These are phyloP conservation scores for Scenedesmus sp. DNA, from an alignment of 163 green algal species.

Conservation along the genomic window DNA sequence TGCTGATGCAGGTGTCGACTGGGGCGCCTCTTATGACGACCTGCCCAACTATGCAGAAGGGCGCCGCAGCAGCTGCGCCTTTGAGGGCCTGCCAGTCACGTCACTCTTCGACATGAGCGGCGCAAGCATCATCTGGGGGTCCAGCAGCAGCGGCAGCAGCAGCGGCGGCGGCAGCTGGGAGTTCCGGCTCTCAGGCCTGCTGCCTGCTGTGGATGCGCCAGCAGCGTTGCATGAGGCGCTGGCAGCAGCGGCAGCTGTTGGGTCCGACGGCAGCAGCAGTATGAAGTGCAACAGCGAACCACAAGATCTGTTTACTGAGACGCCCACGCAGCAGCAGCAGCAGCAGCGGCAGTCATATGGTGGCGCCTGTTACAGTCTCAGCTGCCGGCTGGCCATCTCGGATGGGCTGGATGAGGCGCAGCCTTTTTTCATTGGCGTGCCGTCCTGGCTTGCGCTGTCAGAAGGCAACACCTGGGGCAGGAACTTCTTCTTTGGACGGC, in stretches of 20 bases:
- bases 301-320: background rate
- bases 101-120: constrained; percentile 15
- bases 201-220: constrained; percentile 8
- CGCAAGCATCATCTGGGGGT: background rate
- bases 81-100: constrained; percentile 7
- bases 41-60: constrained; percentile 12
- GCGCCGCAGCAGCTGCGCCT: background rate
- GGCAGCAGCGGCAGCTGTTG: too few relatives aligned
- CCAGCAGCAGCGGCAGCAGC: background rate
- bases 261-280: background rate
- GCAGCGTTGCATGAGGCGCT: background rate
- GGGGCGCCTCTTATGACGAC: constrained; percentile 38
- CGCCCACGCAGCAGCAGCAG: background rate
- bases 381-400: constrained; percentile 10
- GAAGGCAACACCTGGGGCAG: constrained; percentile 32
- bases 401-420: constrained; percentile 45
- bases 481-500: constrained; percentile 31
- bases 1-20: constrained; percentile 21
- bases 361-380: background rate
- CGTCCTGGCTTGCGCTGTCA: constrained; percentile 35
- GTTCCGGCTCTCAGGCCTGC: constrained; percentile 31
- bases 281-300: background rate
- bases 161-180: constrained; percentile 17
- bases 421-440: constrained; percentile 45
- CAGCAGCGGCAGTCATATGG: background rate